These are phyloP conservation scores for Brassica napus DNA, from an alignment of 345 rosid genomes.

Conservation along the genomic window Da-Ae NC_063439.1:3586001-3586500, in stretches of 20 bases:
- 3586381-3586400: not conserved
- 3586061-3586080: slow-evolving; percentile 90
- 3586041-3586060: slow-evolving; percentile 95
- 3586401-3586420: not conserved
- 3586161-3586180: slow-evolving; percentile 45
- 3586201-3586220: not conserved
- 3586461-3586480: not conserved
- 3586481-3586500: not conserved
- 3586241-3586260: not conserved
- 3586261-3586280: not conserved
- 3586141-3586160: slow-evolving; percentile 87
- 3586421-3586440: not conserved
- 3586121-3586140: slow-evolving; percentile 89
- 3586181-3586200: slow-evolving; percentile 30
- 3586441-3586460: not conserved
- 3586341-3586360: not conserved
- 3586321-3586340: not conserved
- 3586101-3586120: slow-evolving; percentile 88
- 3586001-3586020: no score
- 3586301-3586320: not conserved
- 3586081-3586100: slow-evolving; percentile 76
- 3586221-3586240: not conserved
- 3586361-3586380: not conserved
- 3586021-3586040: slow-evolving; percentile 36
- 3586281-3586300: not conserved